Base-by-base conservation (phyloP, 352 stramenopile species). In the Globisporangium nagaii region DNA sequence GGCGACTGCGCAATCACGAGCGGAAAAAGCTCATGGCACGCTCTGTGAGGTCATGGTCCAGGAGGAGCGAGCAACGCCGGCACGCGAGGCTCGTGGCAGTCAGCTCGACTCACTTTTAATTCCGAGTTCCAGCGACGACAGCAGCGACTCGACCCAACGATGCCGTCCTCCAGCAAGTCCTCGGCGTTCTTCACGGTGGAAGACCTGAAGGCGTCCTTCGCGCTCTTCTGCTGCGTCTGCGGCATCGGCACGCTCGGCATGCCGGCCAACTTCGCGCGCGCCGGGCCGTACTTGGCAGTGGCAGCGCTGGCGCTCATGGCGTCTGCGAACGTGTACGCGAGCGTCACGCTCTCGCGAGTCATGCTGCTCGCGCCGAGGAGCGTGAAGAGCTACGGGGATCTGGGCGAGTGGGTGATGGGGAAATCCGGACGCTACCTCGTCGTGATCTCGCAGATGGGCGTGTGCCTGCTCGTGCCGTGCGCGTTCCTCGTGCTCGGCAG, bases 211-310 rank as follows among this genome's bases (percentile, higher is more conserved):
- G 58, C 53, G 20, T 60, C 60, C n/a, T 75, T 75, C 53, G 66
- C 66, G 44, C 63, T 76, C 39, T 65, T 83, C 39, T 86, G 75
- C 58, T 78, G 68, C 32, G 71, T 86, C 34, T 84, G 47, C 37
- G 75, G 75, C 45, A 79, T 86, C 47, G 75, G 75, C 12, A 81
- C 75, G 45, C 70, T 86, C 46, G 74, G 74, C 46, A 65, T 86
- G 42, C 74, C 75, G 2, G 65, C 65, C 15, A 86, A 84, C 53
- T 86, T 71, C 24, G 59, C 74, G 17, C 74, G 74, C 20, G 73
- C 74, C 10, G 74, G 74, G 0, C 73, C 73, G 2, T 20, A 65
- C 46, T 65, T 65, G 47, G 73, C 73, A 3, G 62, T 61, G 3
- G 59, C 71, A 31, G 73, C 73, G 2, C 62, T 80, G 53, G 15